A percentile compares a stretch with the other conserved stretches of the same genome.
Conservation (phyloP, 2,329 filamentous ascomycete genomes). For the Albifimbria verrucaria region DNA sequence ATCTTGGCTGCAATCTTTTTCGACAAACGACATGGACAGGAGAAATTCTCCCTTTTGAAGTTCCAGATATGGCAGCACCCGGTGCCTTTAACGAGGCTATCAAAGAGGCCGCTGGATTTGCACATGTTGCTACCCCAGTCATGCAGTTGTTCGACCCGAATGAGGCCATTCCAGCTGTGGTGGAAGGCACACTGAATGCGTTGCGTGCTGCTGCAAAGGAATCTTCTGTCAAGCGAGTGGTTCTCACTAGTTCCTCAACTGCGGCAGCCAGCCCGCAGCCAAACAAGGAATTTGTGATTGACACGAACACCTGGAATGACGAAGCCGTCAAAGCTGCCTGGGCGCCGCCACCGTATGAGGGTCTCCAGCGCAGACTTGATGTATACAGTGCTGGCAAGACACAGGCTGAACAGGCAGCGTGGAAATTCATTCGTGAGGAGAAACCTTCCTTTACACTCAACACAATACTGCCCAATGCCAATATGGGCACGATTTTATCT, state of each 20-base stretch:
- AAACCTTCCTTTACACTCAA: not conserved
- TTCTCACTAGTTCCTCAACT: conserved; percentile 33
- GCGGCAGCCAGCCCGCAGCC: conserved; percentile 16
- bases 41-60: conserved; percentile 27
- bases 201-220: conserved; percentile 27
- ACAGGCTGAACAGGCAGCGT: not conserved
- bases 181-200: conserved; percentile 20
- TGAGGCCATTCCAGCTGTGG: conserved; percentile 27
- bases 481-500: not conserved
- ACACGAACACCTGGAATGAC: conserved; percentile 3
- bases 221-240: conserved; percentile 31
- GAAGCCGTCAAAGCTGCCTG: not conserved
- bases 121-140: conserved; percentile 32
- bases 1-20: conserved; percentile 23
- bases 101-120: conserved; percentile 24
- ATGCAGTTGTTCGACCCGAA: conserved; percentile 25
- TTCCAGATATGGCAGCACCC: conserved; percentile 26
- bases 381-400: not conserved
- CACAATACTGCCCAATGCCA: not conserved
- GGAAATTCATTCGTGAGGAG: not conserved
- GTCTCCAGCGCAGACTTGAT: not conserved
- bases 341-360: not conserved
- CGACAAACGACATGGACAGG: conserved; percentile 23
- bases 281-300: conserved; percentile 4
- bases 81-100: conserved; percentile 23